Conservation (phyloP, 2,329 filamentous ascomycete species). For the Anisogramma anomala region DNA sequence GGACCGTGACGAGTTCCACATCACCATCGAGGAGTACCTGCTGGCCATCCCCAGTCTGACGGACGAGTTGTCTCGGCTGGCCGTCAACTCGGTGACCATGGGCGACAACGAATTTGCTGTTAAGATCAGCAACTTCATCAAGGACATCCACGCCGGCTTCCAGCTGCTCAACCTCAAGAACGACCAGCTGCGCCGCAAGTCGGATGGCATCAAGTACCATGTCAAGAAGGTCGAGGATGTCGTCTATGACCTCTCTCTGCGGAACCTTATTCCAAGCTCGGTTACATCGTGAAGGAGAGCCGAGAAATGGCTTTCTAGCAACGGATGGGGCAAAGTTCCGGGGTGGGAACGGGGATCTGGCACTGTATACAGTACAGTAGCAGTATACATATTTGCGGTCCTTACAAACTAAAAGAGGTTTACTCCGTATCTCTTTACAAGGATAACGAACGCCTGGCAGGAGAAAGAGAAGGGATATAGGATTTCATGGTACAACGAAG, state of each 20-base stretch:
- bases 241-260: constrained; percentile 84
- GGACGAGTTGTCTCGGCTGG: constrained; percentile 80
- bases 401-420: too few species aligned
- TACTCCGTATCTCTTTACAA: too few species aligned
- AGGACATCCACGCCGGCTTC: constrained; percentile 90
- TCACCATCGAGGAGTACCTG: constrained; percentile 95
- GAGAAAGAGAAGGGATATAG: too few species aligned
- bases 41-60: constrained; percentile 76
- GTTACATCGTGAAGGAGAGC: constrained; percentile 1
- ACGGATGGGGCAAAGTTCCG: not conserved
- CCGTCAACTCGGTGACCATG: constrained; percentile 87
- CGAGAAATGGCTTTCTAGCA: not conserved
- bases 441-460: too few species aligned
- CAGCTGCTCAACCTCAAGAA: constrained; percentile 98
- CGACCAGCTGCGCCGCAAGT: constrained; percentile 73
- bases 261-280: constrained; percentile 58
- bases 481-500: too few species aligned
- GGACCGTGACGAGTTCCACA: constrained; percentile 78
- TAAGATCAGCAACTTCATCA: constrained; percentile 83
- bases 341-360: too few species aligned
- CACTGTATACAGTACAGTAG: too few species aligned
- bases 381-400: too few species aligned
- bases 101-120: constrained; percentile 79
- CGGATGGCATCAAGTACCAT: constrained; percentile 90
- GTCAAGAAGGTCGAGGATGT: constrained; percentile 98